Percentiles rank a stretch among this genome's conserved stretches.
These are phyloP conservation scores for Malus fusca DNA, from an alignment of 306 rosid genomes.

Conservation along the genomic window DNA sequence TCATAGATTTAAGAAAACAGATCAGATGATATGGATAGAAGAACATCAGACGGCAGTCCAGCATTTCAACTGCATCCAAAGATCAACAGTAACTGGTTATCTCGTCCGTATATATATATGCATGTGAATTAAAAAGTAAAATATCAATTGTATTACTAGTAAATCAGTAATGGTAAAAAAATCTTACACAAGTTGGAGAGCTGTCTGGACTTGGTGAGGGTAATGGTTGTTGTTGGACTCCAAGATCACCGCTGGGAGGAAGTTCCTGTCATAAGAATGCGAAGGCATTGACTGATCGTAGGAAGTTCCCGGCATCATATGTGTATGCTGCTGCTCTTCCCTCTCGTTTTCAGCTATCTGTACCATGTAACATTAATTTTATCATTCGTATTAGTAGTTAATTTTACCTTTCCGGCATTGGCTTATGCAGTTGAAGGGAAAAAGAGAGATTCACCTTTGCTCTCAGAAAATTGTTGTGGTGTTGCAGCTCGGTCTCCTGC, in stretches of 20 bases:
- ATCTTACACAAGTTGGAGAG: slow-evolving; percentile 76
- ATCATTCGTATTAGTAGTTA: background rate
- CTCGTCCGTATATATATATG: background rate
- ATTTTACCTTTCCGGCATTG: background rate
- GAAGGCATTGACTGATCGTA: slow-evolving; percentile 37
- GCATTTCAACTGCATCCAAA: slow-evolving; percentile 22
- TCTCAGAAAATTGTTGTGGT: slow-evolving; percentile 75
- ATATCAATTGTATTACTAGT: background rate
- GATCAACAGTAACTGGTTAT: background rate
- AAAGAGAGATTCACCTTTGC: slow-evolving; percentile 46
- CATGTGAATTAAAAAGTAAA: background rate
- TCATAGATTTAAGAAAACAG: background rate
- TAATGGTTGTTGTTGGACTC: slow-evolving; percentile 45
- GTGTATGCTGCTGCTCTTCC: slow-evolving; percentile 43
- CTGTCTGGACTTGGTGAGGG: slow-evolving; percentile 57
- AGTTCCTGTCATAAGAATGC: slow-evolving; percentile 46
- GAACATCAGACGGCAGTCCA: background rate
- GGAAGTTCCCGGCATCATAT: slow-evolving; percentile 44
- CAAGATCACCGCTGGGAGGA: slow-evolving; percentile 44
- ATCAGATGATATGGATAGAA: background rate
- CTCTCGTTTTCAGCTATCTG: slow-evolving; percentile 84
- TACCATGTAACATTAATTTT: background rate
- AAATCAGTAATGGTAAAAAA: background rate
- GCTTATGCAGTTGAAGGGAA: background rate
- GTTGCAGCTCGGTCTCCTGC: slow-evolving; percentile 89